phyloP scores from a whole-genome alignment of 148 eudicot species.

The Linanthus parryae region DNA sequence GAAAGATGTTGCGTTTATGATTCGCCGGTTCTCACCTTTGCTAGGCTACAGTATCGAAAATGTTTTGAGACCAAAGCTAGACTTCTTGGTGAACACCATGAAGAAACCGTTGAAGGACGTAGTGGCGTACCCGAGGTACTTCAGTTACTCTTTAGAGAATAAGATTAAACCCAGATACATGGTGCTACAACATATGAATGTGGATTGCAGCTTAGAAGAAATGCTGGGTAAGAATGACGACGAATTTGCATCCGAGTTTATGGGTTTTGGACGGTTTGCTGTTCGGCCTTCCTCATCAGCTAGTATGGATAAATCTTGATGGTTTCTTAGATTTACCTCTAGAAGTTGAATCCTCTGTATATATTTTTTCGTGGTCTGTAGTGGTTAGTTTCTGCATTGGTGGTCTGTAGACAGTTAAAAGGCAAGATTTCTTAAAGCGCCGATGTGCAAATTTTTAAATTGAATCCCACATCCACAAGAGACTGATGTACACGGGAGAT shows the following conservation, averaged over 20 bases:
- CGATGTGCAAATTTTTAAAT: too few species aligned
- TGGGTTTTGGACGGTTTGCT: too few species aligned
- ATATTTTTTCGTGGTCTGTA: too few species aligned
- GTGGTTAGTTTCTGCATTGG: too few species aligned
- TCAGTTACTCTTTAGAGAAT: conserved; percentile 89
- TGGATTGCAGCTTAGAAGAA: conserved; percentile 55
- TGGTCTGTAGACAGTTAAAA: too few species aligned
- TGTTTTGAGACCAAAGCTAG: conserved; percentile 70
- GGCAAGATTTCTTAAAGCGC: too few species aligned
- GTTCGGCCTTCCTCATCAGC: too few species aligned
- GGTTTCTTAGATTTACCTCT: too few species aligned
- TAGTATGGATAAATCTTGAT: too few species aligned
- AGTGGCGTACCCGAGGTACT: conserved; percentile 75
- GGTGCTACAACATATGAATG: conserved; percentile 35
- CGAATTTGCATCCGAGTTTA: conserved; percentile 58
- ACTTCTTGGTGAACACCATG: conserved; percentile 64
- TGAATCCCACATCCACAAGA: too few species aligned
- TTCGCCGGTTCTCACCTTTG: conserved; percentile 70
- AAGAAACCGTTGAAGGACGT: conserved; percentile 54
- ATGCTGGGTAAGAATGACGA: conserved; percentile 85
- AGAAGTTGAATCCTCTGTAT: too few species aligned
- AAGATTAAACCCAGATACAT: conserved; percentile 73
- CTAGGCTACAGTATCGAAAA: conserved; percentile 66
- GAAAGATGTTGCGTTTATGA: conserved; percentile 60
- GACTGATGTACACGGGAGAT: too few species aligned